phyloP scores from a whole-genome alignment of 345 rosid species.

The Geranium rotundifolium region DNA sequence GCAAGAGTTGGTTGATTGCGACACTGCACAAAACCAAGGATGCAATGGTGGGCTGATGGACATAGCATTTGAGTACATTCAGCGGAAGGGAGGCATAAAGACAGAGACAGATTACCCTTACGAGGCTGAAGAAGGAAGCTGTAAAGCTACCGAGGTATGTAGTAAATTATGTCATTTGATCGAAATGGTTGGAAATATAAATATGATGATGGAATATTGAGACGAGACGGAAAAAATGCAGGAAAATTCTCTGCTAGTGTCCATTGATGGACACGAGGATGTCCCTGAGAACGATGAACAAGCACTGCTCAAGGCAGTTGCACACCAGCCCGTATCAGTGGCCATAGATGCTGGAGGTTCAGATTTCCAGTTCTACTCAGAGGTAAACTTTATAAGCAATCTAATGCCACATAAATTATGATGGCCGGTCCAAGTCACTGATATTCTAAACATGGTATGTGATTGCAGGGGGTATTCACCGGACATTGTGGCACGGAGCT shows the following conservation, averaged over 20 bases:
- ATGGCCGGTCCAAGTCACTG: not conserved
- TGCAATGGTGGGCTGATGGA: slow-evolving; percentile 82
- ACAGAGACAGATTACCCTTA: slow-evolving; percentile 56
- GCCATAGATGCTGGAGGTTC: slow-evolving; percentile 64
- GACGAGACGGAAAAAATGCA: not conserved
- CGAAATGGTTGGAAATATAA: not conserved
- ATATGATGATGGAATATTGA: not conserved
- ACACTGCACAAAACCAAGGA: slow-evolving; percentile 31
- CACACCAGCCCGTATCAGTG: slow-evolving; percentile 70
- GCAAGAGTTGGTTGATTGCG: slow-evolving; percentile 85
- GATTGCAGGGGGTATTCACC: slow-evolving; percentile 57
- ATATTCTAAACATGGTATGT: slow-evolving; percentile 48
- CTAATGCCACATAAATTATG: not conserved
- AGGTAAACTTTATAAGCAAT: not conserved
- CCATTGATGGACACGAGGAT: slow-evolving; percentile 30
- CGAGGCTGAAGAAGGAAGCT: slow-evolving; percentile 27
- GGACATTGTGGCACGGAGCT: slow-evolving; percentile 50
- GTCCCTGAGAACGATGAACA: slow-evolving; percentile 39
- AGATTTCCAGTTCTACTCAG: slow-evolving; percentile 52
- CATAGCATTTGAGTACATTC: slow-evolving; percentile 43
- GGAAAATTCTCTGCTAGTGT: slow-evolving; percentile 16
- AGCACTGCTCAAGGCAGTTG: slow-evolving; percentile 45
- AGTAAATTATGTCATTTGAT: slow-evolving; percentile 30
- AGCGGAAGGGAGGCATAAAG: slow-evolving; percentile 44
- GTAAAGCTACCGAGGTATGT: slow-evolving; percentile 26